phyloP scores from a whole-genome alignment of 176 grass and related monocot species.

The Eleusine indica region DNA sequence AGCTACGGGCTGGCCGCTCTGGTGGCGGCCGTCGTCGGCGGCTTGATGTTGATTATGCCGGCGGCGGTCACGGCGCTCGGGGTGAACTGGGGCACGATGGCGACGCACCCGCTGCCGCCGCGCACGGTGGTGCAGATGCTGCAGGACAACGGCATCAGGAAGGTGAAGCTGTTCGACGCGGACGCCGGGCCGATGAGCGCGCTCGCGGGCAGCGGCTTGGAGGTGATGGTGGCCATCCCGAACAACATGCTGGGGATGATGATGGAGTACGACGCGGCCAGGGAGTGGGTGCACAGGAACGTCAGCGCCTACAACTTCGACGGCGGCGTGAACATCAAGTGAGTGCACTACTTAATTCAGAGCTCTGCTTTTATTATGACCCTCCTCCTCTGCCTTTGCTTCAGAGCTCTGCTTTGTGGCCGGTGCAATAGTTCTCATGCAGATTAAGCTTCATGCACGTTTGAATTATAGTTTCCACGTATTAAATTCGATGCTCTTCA shows the following conservation, averaged over 20 bases:
- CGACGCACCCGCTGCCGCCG: constrained; percentile 66
- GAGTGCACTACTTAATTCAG: background rate
- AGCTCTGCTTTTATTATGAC: background rate
- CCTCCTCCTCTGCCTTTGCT: background rate
- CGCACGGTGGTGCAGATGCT: constrained; percentile 62
- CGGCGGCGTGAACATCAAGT: constrained; percentile 78
- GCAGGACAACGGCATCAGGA: constrained; percentile 72
- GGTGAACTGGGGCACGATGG: constrained; percentile 87
- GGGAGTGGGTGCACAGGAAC: constrained; percentile 66
- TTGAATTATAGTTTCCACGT: background rate
- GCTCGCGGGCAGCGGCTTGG: constrained; percentile 62
- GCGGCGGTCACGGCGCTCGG: constrained; percentile 41
- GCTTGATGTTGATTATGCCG: background rate
- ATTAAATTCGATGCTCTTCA: too few species aligned
- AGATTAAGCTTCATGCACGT: background rate
- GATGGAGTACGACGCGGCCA: constrained; percentile 66
- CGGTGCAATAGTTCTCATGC: background rate
- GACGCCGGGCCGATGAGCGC: constrained; percentile 50
- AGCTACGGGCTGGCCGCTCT: background rate
- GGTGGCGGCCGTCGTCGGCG: background rate
- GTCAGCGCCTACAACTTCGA: constrained; percentile 68
- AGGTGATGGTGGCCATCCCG: constrained; percentile 70
- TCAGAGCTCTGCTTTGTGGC: background rate
- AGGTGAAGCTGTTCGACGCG: constrained; percentile 93
- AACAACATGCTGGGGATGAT: constrained; percentile 63